Base-by-base conservation (phyloP, 1,139 yeast genomes). In the Taphrina pruni region DNA sequence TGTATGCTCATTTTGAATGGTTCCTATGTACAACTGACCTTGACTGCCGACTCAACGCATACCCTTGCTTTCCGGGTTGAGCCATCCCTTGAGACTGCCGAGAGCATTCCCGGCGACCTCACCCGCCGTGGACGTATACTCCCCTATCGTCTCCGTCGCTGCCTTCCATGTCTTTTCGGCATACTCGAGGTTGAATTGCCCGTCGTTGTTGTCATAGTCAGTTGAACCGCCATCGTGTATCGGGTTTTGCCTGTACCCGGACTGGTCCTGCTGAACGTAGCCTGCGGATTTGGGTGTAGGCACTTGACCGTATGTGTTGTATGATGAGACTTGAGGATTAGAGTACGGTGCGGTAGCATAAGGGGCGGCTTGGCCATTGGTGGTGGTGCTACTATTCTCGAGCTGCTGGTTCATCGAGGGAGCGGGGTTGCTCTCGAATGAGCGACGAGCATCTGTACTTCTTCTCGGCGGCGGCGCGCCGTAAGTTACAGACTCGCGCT, bases 201-300 rank as follows among this genome's bases (percentile, higher is more conserved):
- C 67, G 32, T 62, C 60, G 12, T 14, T 45, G 21, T 17, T 17
- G 17, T 7, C 32, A n/a, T 64, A 64, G 26, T 64, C 67, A 6
- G 61, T 55, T 11, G 55, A 38, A 2, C 60, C 61, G 11, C 67
- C 67, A 58, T 64, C 61, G 48, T 64, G 61, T 5, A 55, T 32
- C 20, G 67, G 45, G 55, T 57, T 64, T 41, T 64, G 67, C 12
- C 61, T 43, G 26, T 64, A 64, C 36, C 67, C 67, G 32, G 45
- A 26, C 26, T 38, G 67, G 9, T 35, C 54, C 8, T 21, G 32
- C 26, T 58, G 62, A 6, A 11, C 21, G 6, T 50, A 50, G 12
- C 36, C 36, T 8, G 36, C 54, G 6, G 54, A 32, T 4, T 7
- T 36, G 11, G 54, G 8, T 21, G 36, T n/a, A 6, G 54, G 54